phyloP scores from a whole-genome alignment of 2,329 filamentous ascomycete genomes.

The Colletotrichum simmondsii region DNA sequence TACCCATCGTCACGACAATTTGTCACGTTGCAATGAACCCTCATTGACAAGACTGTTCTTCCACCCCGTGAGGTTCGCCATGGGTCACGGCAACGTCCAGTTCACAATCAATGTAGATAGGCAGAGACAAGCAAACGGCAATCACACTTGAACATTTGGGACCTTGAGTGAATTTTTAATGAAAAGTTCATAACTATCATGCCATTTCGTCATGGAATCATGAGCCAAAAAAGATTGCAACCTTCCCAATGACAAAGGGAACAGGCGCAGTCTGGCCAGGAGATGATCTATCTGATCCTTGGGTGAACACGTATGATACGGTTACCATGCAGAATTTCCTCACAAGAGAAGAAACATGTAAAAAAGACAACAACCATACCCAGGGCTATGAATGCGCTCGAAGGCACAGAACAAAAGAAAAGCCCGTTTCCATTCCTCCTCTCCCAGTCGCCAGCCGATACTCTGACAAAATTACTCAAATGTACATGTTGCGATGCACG shows the following conservation, averaged over 20 bases:
- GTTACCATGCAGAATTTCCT: constrained; percentile 31
- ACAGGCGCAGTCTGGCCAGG: constrained; percentile 34
- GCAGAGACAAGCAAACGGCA: not conserved
- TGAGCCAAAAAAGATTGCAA: constrained; percentile 34
- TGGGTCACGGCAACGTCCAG: not conserved
- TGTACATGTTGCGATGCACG: constrained; percentile 25
- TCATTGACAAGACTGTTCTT: not conserved
- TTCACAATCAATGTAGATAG: not conserved
- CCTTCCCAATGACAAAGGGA: constrained; percentile 29
- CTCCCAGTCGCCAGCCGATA: constrained; percentile 22
- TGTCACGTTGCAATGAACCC: not conserved
- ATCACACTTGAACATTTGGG: not conserved
- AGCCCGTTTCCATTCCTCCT: constrained; percentile 24
- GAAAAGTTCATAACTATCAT: constrained; percentile 36
- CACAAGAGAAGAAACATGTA: constrained; percentile 14
- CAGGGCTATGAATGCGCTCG: constrained; percentile 1
- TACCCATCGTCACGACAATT: not conserved
- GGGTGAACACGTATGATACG: constrained; percentile 23
- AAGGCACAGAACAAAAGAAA: constrained; percentile 8
- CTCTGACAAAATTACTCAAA: constrained; percentile 34
- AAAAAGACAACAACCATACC: constrained; percentile 5
- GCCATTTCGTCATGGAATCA: constrained; percentile 38
- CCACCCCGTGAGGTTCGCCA: not conserved
- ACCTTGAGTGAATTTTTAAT: not conserved
- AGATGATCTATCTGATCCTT: constrained; percentile 36